Evolutionary conservation across 768 basidiomycete species (phyloP), one percentile per base, ranked within the genome.

Genomic region (Tubosaeta sp.): DNA sequence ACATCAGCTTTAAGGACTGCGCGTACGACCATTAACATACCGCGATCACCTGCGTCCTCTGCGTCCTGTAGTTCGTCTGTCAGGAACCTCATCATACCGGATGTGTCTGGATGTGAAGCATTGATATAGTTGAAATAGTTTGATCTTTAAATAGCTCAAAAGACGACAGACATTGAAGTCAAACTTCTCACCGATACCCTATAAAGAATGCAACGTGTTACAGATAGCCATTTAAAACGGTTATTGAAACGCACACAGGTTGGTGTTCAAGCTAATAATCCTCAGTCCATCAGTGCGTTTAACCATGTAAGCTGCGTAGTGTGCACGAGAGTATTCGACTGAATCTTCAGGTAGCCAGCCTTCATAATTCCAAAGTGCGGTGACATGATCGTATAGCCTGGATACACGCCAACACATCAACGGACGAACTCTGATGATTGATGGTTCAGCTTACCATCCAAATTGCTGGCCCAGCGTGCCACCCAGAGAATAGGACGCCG

Each of bases 51-150:
- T 19, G 76, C 74, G 60, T 90, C 87, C 66, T 90, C 88, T 8
- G 87, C 87, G 46, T 74, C 82, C 64, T 90, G 87, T 13, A 90
- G 69, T 63, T 90, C 86, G 52, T 87, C 82, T 6, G 87, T 89
- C 55, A 90, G 59, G 69, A 87, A 89, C 32, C 84, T 75, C 58
- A 90, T 71, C 81, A 89, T 86, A 19, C 87, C 87, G 39, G 84
- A 88, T 35, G 73, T 72, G 65, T 90, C 88, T 11, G 83, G 78
- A 22, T 78, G 64, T 21, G 81, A 82, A 60, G 86, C 75, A 58
- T 90, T 87, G 69, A 90, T 83, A 60, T 84, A 90, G 64, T 84
- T 86, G 70, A 88, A 86, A 56, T 78, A 81, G 62, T 90, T 90
- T 12, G 81, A 73, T 44, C 82, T 82, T 54, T 56, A 48, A 36